Evolutionary conservation across 2,329 filamentous ascomycete genomes (phyloP), one percentile per base, ranked within the genome.

Genomic region (Lachnellula subtilissima): DNA sequence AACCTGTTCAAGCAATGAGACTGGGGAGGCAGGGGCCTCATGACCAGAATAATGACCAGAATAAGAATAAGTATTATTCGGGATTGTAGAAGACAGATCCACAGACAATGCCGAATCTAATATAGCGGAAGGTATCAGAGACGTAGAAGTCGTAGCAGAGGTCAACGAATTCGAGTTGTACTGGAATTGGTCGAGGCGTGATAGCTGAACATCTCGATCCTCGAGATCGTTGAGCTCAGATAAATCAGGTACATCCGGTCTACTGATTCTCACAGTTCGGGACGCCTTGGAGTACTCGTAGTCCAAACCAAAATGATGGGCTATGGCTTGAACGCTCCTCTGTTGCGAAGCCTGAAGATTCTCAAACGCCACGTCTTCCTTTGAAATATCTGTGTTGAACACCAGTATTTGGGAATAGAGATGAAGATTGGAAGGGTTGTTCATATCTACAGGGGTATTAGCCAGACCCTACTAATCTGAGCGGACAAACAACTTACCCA

Each of bases 371-470:
- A 59, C 17, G 40, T 54, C 53, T n/a, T 48, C 28, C 40, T 25
- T 39, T 36, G 36, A 47, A 6, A 14, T 11, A 9, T 54, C 53
- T 22, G 39, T 56, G 25, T 58, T 60, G 50, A 62, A 62, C n/a
- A 54, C 39, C 12, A 60, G 28, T 6, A 62, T 37, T 49, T 60
- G 52, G 3, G 52, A 39, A 48, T 58, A 62, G 7, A 60, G 23
- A 19, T 50, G 40, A 32, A 60, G 55, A 46, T 60, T 61, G 17
- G 35, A 35, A 3, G 52, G 51, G 32, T 54, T 50, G 14, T 62
- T 62, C 58, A 62, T 53, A 40, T 62, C 60, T 62, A 45, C 42
- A 22, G 2, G 14, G 32, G 2, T 22, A 46, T 56, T 22, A 55
- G 50, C 39, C 15, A 12, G 22, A 32, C 22, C 14, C 25, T 11